Evolutionary conservation across 1,284 basidiomycete species (phyloP).

Genomic region (Ganoderma sp.): DNA sequence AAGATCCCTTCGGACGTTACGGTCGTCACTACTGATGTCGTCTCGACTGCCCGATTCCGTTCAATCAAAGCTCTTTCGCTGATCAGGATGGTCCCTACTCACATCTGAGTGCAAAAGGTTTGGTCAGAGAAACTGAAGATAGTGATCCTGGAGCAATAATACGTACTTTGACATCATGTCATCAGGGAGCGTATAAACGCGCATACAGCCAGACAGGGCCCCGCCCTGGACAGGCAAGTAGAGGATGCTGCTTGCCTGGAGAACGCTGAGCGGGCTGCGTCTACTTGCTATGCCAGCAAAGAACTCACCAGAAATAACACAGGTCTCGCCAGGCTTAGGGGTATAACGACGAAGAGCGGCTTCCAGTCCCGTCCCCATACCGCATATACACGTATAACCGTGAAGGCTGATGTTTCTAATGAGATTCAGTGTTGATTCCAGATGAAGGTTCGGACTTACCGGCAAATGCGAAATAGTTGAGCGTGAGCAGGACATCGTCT

Average conservation of each 20-base stretch:
- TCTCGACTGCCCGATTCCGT: not conserved
- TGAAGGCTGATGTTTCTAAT: constrained; percentile 12
- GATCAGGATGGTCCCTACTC: not conserved
- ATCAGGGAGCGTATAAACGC: constrained; percentile 9
- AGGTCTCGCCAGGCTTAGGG: constrained; percentile 18
- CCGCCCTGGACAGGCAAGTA: constrained; percentile 11
- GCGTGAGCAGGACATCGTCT: constrained; percentile 13
- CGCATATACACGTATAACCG: constrained; percentile 18
- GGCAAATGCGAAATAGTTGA: constrained; percentile 19
- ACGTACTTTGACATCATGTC: not conserved
- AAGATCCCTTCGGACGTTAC: constrained; percentile 21
- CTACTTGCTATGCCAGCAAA: not conserved
- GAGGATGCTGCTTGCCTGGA: constrained; percentile 7
- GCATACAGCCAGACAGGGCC: constrained; percentile 3
- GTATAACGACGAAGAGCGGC: constrained; percentile 17
- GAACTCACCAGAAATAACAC: constrained; percentile 17
- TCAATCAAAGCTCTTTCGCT: not conserved
- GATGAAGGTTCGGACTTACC: not conserved
- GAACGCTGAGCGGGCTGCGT: not conserved
- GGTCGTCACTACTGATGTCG: constrained; percentile 14
- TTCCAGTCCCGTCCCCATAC: constrained; percentile 26
- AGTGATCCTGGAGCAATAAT: not conserved
- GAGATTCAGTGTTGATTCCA: too few species aligned
- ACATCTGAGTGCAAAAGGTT: not conserved
- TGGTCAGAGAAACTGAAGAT: not conserved